phyloP scores from a whole-genome alignment of 2,329 filamentous ascomycete species.

The Venturiaceae sp. region DNA sequence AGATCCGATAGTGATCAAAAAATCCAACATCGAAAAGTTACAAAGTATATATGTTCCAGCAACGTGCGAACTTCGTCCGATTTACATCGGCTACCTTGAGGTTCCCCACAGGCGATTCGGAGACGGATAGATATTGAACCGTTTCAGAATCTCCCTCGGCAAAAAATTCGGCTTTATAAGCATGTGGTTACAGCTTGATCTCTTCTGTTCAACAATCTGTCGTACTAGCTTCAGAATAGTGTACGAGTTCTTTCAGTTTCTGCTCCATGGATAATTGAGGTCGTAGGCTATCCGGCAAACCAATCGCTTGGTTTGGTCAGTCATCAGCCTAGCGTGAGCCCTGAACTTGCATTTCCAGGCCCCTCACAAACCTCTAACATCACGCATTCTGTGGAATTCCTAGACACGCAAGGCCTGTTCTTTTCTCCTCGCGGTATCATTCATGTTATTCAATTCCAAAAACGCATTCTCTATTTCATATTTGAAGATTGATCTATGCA shows the following conservation, averaged over 20 bases:
- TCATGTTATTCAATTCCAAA: too few species aligned
- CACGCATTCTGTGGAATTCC: too few species aligned
- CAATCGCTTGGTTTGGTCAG: neutral
- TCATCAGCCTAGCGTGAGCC: neutral
- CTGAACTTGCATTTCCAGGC: neutral
- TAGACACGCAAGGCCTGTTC: too few species aligned
- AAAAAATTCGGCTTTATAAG: neutral
- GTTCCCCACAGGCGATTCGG: neutral
- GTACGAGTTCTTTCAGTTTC: too few species aligned
- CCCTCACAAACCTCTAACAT: too few species aligned
- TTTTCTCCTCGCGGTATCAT: too few species aligned
- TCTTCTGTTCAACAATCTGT: too few species aligned
- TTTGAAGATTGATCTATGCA: too few species aligned
- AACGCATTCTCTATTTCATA: too few species aligned
- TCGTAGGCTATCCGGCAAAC: neutral
- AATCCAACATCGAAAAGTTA: too few species aligned
- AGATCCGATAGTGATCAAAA: too few species aligned
- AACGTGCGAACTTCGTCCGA: neutral
- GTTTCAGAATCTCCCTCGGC: neutral
- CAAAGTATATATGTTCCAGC: neutral
- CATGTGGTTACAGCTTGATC: neutral
- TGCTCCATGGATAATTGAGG: neutral
- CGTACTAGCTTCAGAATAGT: too few species aligned
- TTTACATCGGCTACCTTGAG: neutral
- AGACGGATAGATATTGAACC: neutral